Base-by-base conservation (phyloP, 108 stramenopile species). In the Craspedostauros australis region DNA sequence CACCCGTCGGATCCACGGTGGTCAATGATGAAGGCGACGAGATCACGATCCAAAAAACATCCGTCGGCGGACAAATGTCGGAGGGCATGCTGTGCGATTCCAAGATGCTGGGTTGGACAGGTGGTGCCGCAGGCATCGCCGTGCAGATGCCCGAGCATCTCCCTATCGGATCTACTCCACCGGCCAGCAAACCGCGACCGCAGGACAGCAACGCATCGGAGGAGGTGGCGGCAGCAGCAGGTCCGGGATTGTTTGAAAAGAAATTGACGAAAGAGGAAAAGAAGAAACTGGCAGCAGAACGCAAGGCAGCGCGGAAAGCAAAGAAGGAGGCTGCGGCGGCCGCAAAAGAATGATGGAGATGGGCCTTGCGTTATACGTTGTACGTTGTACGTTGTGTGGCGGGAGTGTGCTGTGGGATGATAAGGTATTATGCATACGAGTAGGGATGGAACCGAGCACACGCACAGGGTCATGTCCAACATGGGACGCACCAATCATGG, bases 41-140 rank as follows among this genome's bases (percentile, higher is more conserved):
- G 39, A 55, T 82, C 16, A 48, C 37, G 28, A 60, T 94, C 1
- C 76, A 52, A 46, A 91, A 77, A 66, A 74, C 91, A 11, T 46
- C 80, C 12, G 85, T 96, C 20, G 92, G 92, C 14, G 95, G 95
- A 15, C 54, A 66, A 2, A 40, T 69, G 22, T 73, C 70, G 21
- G 83, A 89, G 38, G 95, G 95, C 2, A 94, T 96, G 83, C 59
- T 96, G n/a, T 96, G 95, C 54, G 92, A 94, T 64, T 66, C 73
- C 1, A 55, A 43, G 30, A 94, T 96, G 91, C 55, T 96, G 30
- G 87, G 82, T 6, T 96, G 95, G 95, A 55, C 61, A 3, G 80
- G 80, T 5, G 89, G 88, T 0, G 66, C 72, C 19, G 53, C 53
- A 11, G 92, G 92, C 6, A 77, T 94, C 22, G 92, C 91, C 26